phyloP scores from a whole-genome alignment of 768 basidiomycete species.

The Lactifluus echinatus region DNA sequence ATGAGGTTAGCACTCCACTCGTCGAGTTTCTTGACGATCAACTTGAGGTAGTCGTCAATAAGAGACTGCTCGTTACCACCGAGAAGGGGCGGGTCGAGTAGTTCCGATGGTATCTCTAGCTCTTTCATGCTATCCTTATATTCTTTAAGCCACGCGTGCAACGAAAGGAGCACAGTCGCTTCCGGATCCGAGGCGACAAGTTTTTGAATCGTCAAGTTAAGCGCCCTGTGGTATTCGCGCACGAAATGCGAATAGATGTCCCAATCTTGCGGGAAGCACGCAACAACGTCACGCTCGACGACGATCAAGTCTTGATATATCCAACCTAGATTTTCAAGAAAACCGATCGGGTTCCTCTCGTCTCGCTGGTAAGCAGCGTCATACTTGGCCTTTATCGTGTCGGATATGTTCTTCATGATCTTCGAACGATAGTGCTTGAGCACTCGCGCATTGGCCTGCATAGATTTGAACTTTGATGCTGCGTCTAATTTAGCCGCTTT shows the following conservation, averaged over 20 bases:
- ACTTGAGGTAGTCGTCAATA: constrained; percentile 90
- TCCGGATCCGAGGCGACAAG: constrained; percentile 63
- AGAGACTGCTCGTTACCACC: constrained; percentile 90
- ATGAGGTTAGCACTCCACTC: constrained; percentile 95
- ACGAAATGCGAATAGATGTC: no score
- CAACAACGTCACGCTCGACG: constrained; percentile 86
- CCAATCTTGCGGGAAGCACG: no score
- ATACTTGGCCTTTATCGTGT: no score
- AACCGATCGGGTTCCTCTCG: constrained; percentile 55
- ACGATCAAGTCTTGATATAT: constrained; percentile 91
- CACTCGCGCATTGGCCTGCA: constrained; percentile 84
- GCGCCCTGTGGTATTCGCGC: no score
- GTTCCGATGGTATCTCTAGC: constrained; percentile 70
- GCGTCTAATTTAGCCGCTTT: constrained; percentile 90
- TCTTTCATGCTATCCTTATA: constrained; percentile 95
- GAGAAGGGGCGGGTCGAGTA: constrained; percentile 82
- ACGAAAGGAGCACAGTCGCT: constrained; percentile 71
- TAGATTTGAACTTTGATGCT: no score
- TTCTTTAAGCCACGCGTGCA: constrained; percentile 94
- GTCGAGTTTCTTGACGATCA: constrained; percentile 91
- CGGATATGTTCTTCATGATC: constrained; percentile 69
- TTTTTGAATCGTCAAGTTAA: constrained; percentile 61
- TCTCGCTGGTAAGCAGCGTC: no score
- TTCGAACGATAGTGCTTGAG: constrained; percentile 95
- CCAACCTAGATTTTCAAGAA: constrained; percentile 77